Conservation (phyloP, 345 rosid genomes). For the Citrus trifoliata region DNA sequence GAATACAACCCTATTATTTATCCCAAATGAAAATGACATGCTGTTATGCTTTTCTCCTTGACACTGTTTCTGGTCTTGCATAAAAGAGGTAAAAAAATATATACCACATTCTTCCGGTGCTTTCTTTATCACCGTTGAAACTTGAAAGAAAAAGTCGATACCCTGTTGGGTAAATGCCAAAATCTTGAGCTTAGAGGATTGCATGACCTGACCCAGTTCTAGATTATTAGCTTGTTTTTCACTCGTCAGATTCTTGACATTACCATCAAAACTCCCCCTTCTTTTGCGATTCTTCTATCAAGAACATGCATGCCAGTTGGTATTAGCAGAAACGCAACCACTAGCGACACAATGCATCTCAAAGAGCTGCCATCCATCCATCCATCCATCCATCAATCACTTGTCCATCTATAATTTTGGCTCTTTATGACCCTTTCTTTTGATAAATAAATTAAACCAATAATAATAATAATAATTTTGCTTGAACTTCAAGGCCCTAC, state of each 20-base stretch:
- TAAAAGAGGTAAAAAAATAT: too few species aligned
- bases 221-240: neutral
- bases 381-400: constrained; percentile 17
- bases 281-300: neutral
- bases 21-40: too few species aligned
- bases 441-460: neutral
- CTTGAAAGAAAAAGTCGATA: neutral
- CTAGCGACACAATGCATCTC: neutral
- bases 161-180: neutral
- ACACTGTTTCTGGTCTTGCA: too few species aligned
- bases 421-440: neutral
- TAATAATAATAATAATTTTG: neutral
- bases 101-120: neutral
- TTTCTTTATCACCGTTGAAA: neutral
- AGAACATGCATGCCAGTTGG: constrained; percentile 8
- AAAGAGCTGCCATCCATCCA: constrained; percentile 6
- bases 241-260: neutral
- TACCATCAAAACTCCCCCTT: neutral
- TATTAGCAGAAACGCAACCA: neutral
- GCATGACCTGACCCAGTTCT: constrained; percentile 8
- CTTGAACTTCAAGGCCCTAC: neutral
- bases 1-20: too few species aligned
- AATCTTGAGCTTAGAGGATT: neutral
- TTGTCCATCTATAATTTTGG: neutral
- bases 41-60: too few species aligned